These are phyloP conservation scores for Thalassiosira hispida DNA, from an alignment of 352 stramenopile genomes.

Conservation along the genomic window DNA sequence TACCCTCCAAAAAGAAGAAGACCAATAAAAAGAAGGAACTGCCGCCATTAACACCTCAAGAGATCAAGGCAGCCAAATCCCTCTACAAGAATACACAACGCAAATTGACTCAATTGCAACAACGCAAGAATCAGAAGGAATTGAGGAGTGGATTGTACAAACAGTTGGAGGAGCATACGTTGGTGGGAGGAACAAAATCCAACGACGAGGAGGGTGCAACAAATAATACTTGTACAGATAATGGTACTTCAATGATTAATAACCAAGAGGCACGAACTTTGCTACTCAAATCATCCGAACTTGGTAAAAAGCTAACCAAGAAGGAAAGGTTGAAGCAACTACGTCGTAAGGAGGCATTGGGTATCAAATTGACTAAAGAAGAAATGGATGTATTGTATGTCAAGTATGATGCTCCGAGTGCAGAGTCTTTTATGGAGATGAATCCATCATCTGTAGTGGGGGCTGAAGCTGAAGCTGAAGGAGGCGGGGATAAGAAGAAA, in stretches of 20 bases:
- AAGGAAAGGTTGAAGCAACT: constrained; percentile 74
- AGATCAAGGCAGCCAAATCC: constrained; percentile 74
- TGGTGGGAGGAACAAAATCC: constrained; percentile 36
- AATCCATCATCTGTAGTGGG: neutral
- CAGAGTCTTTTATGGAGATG: constrained; percentile 16
- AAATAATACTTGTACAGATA: too few relatives aligned
- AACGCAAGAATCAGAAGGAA: constrained; percentile 71
- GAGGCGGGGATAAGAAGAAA: constrained; percentile 10
- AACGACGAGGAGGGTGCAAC: too few relatives aligned
- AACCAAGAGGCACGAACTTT: constrained; percentile 37
- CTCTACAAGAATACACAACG: constrained; percentile 74
- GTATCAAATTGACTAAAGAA: constrained; percentile 72
- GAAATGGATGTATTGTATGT: constrained; percentile 78
- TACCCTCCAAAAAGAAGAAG: constrained; percentile 67
- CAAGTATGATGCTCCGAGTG: constrained; percentile 31
- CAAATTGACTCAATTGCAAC: constrained; percentile 79
- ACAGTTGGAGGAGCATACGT: constrained; percentile 66
- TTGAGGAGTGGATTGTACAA: constrained; percentile 68
- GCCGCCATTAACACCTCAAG: constrained; percentile 56
- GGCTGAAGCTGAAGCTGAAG: neutral
- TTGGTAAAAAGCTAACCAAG: constrained; percentile 76
- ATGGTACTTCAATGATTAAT: too few relatives aligned
- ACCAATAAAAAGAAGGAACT: constrained; percentile 61
- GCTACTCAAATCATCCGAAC: constrained; percentile 66
- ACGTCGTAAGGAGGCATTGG: constrained; percentile 70